phyloP scores from a whole-genome alignment of 805 yeast genomes.

The Myxozyma sirexii region DNA sequence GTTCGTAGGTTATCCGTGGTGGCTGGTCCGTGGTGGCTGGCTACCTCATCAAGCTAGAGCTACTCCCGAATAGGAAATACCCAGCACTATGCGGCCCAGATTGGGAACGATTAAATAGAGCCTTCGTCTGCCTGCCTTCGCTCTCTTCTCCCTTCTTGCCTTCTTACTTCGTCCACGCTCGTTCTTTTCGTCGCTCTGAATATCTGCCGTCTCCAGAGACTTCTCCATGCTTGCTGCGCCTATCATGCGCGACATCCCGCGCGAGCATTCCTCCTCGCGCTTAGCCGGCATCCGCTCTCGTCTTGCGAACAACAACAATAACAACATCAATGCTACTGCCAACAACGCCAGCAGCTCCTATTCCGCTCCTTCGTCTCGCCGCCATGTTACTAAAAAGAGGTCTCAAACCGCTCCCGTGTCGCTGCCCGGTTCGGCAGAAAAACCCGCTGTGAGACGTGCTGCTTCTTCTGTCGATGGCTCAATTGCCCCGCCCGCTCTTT shows the following conservation, averaged over 20 bases:
- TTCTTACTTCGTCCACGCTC: neutral
- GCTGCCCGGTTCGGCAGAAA: neutral
- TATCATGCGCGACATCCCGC: conserved; percentile 20
- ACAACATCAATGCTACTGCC: neutral
- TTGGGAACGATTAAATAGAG: conserved; percentile 3
- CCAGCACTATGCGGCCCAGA: conserved; percentile 10
- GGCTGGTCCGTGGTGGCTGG: conserved; percentile 19
- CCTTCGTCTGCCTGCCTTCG: neutral
- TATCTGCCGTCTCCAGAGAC: neutral
- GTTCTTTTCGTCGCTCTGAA: neutral
- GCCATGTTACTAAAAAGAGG: neutral
- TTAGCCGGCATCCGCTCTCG: conserved; percentile 15
- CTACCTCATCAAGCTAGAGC: neutral
- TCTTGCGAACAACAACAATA: conserved; percentile 11
- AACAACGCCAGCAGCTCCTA: neutral
- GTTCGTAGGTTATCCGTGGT: conserved; percentile 2
- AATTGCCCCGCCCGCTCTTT: conserved; percentile 6
- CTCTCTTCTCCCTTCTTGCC: neutral
- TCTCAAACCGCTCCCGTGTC: conserved; percentile 9
- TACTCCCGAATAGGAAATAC: conserved; percentile 1
- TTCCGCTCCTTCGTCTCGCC: neutral
- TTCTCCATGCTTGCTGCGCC: conserved; percentile 21
- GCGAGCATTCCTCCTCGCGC: conserved; percentile 17
- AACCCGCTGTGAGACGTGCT: conserved; percentile 2
- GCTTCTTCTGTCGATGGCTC: conserved; percentile 1